Conservation (phyloP, 768 basidiomycete genomes). For the Tremella yokohamensis region DNA sequence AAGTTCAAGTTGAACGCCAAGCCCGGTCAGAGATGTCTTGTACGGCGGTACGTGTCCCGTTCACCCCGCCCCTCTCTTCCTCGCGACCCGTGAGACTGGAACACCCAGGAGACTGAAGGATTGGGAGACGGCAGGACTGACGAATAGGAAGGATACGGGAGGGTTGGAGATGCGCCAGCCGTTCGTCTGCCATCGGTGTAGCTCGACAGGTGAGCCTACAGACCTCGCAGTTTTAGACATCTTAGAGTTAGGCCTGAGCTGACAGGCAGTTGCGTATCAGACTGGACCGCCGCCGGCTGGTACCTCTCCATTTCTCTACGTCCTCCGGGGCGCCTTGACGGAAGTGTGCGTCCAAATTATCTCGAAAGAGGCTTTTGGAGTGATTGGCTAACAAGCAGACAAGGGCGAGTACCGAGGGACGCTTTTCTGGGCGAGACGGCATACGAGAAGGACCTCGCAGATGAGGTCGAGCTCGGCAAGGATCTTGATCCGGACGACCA, state of each 20-base stretch:
- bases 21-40: constrained; percentile 64
- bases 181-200: constrained; percentile 44
- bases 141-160: constrained; percentile 26
- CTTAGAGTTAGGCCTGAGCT: neutral
- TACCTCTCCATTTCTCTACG: constrained; percentile 72
- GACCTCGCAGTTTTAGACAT: neutral
- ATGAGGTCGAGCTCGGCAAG: too few relatives aligned
- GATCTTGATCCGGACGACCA: too few relatives aligned
- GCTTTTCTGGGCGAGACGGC: constrained; percentile 62
- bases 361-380: too few relatives aligned
- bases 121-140: neutral
- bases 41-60: constrained; percentile 64
- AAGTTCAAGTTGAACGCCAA: constrained; percentile 84
- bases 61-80: neutral
- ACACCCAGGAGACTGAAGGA: neutral
- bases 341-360: constrained; percentile 54
- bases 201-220: constrained; percentile 39
- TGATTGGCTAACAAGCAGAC: constrained; percentile 54
- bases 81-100: too few relatives aligned
- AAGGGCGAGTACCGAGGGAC: constrained; percentile 78
- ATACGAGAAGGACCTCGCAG: neutral
- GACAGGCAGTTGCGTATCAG: constrained; percentile 68
- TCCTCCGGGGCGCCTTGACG: constrained; percentile 76
- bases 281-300: constrained; percentile 70
- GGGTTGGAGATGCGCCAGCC: constrained; percentile 46